Evolutionary conservation across 176 grass and related monocot genomes (phyloP), one percentile per base, ranked within the genome.

Genomic region (Cymbopogon citratus): DNA sequence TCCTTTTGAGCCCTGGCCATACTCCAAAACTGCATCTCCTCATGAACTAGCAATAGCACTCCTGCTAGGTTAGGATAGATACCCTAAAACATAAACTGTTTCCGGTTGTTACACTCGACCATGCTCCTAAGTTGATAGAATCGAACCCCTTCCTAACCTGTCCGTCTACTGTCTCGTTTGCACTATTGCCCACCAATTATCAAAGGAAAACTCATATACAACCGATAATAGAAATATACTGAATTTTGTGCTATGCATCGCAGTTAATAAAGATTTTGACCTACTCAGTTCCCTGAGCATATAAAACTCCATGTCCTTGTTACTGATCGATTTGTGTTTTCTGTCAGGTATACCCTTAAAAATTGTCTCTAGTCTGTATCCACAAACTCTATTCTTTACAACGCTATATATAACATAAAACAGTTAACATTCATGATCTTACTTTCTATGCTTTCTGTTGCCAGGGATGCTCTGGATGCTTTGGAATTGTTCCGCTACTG

Each of bases 381-480:
- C 31, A 59, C 18, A 70, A 28, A 69, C 41, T 2, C 12, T 1
- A n/a, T 34, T 76, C 24, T 73, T 57, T 45, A 10, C 35, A 29
- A 43, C 44, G 6, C 14, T 61, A 56, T 60, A 56, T 60, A 57
- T 5, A 12, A 5, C 12, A 56, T 44, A 68, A 33, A 36, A 21
- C 64, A 35, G 2, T 33, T n/a, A n/a, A n/a, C 52, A 39, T 69
- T 59, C 24, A 60, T 51, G 46, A 52, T 34, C 27, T 39, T 46
- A 28, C 23, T 24, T 69, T 5, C 34, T 60, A 23, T 86, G 59
- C 5, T 63, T 12, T 66, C 51, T 74, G 3, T 86, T 86, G 15
- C 12, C 73, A 98, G 95, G 33, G 95, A 98, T 94, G 95, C 95
- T 82, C 45, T 98, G 28, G 95, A 98, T 82, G 90, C 90, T 57